Base-by-base conservation (phyloP, 441 rosid genomes). In the Pelargonium myrrhifolium region DNA sequence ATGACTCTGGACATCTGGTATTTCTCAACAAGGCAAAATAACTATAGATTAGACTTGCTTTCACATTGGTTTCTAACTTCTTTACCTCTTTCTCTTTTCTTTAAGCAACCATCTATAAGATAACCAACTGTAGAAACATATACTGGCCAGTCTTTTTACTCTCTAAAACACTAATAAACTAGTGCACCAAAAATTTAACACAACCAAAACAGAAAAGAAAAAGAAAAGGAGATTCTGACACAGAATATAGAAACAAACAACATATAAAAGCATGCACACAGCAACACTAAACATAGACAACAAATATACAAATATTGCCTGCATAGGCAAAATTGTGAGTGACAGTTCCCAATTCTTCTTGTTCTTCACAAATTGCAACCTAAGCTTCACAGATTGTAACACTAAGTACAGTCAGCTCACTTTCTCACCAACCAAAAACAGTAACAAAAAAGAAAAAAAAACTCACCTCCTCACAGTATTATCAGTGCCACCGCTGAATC, bases 401-500 rank as follows among this genome's bases (percentile, higher is more conserved):
- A 53, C 22, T 3, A 9, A 7, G 14, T 22, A 22, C 56, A 42
- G 31, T 68, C 31, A 58, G 67, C 8, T 21, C 21, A 12, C 55
- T 51, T 68, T 56, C 65, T 66, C 60, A 31, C 21, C 1, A 62
- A 20, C 8, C 43, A 17, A 51, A n/a, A 11, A 24, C 39, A 68
- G 64, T n/a, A 68, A 63, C 39, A 0, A 1, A 3, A 64, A 61
- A 14, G 6, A 39, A 5, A 11, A 35, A 65, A n/a, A 11, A 10
- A 77, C 88, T 47, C 47, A 89, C 98, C 93, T 81, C 65, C 99
- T 77, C 22, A 92, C 97, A 37, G 87, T 80, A 72, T 82, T 65
- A 74, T 92, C 99, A 17, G 84, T 79, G 35, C 94, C 73, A 62
- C 86, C 99, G 71, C 94, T 94, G 68, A 94, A 94, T 4, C 96